These are phyloP conservation scores for Boletus sp. DNA, from an alignment of 768 basidiomycete genomes.

Conservation along the genomic window DNA sequence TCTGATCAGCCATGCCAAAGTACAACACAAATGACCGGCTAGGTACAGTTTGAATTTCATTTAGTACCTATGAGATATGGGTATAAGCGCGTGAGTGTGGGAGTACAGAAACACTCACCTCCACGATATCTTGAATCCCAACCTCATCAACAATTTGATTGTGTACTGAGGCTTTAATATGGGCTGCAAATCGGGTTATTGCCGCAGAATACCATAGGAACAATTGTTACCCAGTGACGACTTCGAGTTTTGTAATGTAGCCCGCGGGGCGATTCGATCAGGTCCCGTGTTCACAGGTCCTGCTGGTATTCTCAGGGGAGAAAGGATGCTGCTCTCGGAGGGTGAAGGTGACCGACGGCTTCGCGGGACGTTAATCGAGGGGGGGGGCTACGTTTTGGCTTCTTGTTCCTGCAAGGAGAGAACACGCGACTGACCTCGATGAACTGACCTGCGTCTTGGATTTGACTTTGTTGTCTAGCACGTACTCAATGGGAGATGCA, in stretches of 20 bases:
- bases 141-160: conserved; percentile 4
- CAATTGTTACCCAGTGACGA: conserved; percentile 2
- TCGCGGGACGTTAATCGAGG: background rate
- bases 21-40: background rate
- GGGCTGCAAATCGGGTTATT: background rate
- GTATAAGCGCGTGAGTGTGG: background rate
- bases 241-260: conserved; percentile 1
- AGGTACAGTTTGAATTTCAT: conserved; percentile 46
- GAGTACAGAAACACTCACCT: conserved; percentile 31
- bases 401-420: background rate
- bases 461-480: conserved; percentile 2
- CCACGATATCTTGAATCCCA: conserved; percentile 38
- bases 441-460: background rate
- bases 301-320: conserved; percentile 15
- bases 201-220: background rate
- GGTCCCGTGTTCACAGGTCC: background rate
- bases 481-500: conserved; percentile 26
- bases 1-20: conserved; percentile 13
- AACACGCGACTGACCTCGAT: conserved; percentile 7
- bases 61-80: conserved; percentile 38
- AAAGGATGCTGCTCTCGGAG: conserved; percentile 10
- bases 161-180: background rate
- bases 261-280: conserved; percentile 2
- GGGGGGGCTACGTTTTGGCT: background rate
- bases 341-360: conserved; percentile 1